Percentiles rank a stretch among this genome's conserved stretches.
Evolutionary conservation across 805 yeast species (phyloP).

Genomic region (Kodamaea neixiangensis): DNA sequence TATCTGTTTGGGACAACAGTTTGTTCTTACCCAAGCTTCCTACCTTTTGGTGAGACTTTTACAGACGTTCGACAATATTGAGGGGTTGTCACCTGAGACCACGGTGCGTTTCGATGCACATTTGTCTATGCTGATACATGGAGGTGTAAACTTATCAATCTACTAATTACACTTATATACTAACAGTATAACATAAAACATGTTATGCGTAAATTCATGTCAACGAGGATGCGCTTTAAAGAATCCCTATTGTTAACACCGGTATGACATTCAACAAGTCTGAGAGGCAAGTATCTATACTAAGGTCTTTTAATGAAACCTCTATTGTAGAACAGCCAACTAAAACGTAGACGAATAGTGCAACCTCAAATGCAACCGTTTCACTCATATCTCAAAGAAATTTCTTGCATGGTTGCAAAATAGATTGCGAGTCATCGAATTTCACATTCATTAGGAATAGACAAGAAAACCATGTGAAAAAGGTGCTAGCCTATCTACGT

Average conservation of each 20-base stretch:
- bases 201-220: no score
- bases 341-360: no score
- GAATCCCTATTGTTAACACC: no score
- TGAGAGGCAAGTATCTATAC: no score
- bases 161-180: no score
- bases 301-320: no score
- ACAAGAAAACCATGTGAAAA: neutral
- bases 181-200: no score
- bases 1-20: slow-evolving; percentile 57
- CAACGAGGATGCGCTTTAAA: no score
- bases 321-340: no score
- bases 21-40: slow-evolving; percentile 54
- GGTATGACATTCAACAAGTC: no score
- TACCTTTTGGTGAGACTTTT: slow-evolving; percentile 42
- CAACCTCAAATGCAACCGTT: no score
- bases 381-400: neutral
- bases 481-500: no score
- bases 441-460: neutral
- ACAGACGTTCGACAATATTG: slow-evolving; percentile 28
- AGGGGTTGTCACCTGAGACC: slow-evolving; percentile 1
- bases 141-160: neutral
- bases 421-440: neutral
- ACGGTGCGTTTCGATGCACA: slow-evolving; percentile 7
- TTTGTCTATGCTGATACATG: slow-evolving; percentile 10
- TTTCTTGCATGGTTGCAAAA: neutral